phyloP scores from a whole-genome alignment of 495 filamentous ascomycete species.

The Penicillium flavigenum region DNA sequence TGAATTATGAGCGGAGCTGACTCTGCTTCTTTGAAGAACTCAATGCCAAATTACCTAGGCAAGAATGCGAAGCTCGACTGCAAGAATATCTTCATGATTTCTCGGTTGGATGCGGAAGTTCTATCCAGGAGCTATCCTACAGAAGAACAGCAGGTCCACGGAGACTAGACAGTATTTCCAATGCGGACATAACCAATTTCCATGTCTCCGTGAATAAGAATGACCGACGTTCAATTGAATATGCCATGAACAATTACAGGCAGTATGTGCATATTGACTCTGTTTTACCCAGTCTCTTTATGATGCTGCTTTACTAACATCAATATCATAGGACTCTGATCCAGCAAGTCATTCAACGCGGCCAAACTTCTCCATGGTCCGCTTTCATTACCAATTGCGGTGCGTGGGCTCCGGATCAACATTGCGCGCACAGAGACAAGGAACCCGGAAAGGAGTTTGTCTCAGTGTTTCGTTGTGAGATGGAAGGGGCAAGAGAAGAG shows the following conservation, averaged over 20 bases:
- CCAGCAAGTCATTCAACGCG: background rate
- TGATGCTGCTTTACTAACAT: slow-evolving; percentile 16
- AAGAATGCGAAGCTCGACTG: background rate
- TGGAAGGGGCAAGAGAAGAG: no score
- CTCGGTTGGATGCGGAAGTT: background rate
- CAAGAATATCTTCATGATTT: slow-evolving; percentile 15
- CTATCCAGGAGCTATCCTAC: no score
- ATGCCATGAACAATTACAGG: slow-evolving; percentile 11
- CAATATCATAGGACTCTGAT: background rate
- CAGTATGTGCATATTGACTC: slow-evolving; percentile 4
- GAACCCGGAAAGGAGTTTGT: no score
- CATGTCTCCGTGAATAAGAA: slow-evolving; percentile 2
- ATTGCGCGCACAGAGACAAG: no score
- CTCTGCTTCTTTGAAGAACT: background rate
- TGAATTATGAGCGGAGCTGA: background rate
- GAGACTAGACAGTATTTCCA: slow-evolving; percentile 9
- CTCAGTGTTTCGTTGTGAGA: no score
- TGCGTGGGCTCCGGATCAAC: slow-evolving; percentile 12
- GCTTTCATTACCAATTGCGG: slow-evolving; percentile 12
- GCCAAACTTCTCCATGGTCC: background rate
- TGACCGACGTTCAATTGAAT: slow-evolving; percentile 12
- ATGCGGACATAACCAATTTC: slow-evolving; percentile 13
- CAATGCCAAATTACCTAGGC: background rate
- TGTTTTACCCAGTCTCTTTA: no score
- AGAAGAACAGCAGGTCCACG: no score